phyloP scores from a whole-genome alignment of 305 asterid genomes.

The Salvia sclarea region DNA sequence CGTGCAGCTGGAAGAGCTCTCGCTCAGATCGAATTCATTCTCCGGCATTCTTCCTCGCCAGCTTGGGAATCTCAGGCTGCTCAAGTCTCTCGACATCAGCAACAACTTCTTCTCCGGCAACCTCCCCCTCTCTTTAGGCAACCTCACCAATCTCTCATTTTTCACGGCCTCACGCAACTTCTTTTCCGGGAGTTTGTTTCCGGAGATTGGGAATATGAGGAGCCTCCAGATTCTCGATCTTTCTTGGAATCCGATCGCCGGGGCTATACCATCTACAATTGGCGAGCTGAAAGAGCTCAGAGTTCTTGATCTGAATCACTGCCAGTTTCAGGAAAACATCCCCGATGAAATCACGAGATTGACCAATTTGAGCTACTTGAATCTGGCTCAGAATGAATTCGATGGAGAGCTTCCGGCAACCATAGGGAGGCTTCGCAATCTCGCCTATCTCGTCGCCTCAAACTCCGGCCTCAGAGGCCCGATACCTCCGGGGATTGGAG shows the following conservation, averaged over 20 bases:
- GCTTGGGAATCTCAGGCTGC: conserved; percentile 48
- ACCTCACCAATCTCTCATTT: conserved; percentile 48
- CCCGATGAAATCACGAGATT: conserved; percentile 53
- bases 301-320: conserved; percentile 52
- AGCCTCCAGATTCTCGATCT: conserved; percentile 58
- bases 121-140: conserved; percentile 50
- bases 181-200: conserved; percentile 45
- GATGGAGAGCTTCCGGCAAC: conserved; percentile 59
- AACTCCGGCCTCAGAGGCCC: conserved; percentile 56
- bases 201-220: conserved; percentile 49
- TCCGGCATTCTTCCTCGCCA: conserved; percentile 57
- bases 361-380: conserved; percentile 49
- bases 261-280: conserved; percentile 50
- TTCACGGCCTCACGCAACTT: conserved; percentile 53
- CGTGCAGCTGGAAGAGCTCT: conserved; percentile 52
- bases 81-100: conserved; percentile 66
- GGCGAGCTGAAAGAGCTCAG: conserved; percentile 46
- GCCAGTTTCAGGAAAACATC: conserved; percentile 52
- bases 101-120: conserved; percentile 58
- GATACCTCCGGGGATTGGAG: conserved; percentile 66
- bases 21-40: conserved; percentile 55
- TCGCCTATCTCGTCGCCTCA: conserved; percentile 56
- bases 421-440: conserved; percentile 52
- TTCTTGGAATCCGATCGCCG: conserved; percentile 51
- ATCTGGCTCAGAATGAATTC: conserved; percentile 57